Base-by-base conservation (phyloP, 345 rosid genomes). In the Garcia nutans region DNA sequence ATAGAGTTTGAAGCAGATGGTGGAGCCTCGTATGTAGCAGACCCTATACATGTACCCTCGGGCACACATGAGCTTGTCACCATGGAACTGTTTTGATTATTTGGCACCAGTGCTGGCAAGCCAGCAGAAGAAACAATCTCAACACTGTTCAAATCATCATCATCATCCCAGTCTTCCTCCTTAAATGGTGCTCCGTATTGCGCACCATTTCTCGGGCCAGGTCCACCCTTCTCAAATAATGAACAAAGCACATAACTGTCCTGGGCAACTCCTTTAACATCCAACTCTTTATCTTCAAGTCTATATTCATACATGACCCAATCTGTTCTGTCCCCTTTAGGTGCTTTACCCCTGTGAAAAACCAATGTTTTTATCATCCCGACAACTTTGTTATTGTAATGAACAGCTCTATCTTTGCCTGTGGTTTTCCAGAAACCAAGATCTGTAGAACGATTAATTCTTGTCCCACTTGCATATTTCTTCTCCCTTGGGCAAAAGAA, bases 241-340 rank as follows among this genome's bases (percentile, higher is more conserved):
- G 65, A 74, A 41, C 92, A 91, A 4, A 92, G 74, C 57, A 89
- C 95, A 77, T 79, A 94, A 0, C 81, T 31, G 74, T 92, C 96
- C 85, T 89, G 83, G 28, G 20, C 78, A 74, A 80, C 77, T 50
- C 88, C 86, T 78, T 31, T 79, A 4, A 19, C 52, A 19, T 82
- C 76, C 74, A 89, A 79, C 37, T 42, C 81, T 73, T 72, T 74
- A 8, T 86, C 90, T 54, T 84, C 74, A 28, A 94, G 87, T 59
- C 89, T 87, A 50, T 95, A 92, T 45, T 95, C 97, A 33, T 92
- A 90, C 82, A 95, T 92, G 3, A 92, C 89, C 99, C 97, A 95
- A 65, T 95, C 88, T 1, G 99, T 95, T 19, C 97, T 70, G 1
- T 77, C 81, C 44, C 87, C 89, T 10, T 69, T 63, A 12, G 87